Base-by-base conservation (phyloP, 2,329 filamentous ascomycete genomes). In the Lachnellula arida region DNA sequence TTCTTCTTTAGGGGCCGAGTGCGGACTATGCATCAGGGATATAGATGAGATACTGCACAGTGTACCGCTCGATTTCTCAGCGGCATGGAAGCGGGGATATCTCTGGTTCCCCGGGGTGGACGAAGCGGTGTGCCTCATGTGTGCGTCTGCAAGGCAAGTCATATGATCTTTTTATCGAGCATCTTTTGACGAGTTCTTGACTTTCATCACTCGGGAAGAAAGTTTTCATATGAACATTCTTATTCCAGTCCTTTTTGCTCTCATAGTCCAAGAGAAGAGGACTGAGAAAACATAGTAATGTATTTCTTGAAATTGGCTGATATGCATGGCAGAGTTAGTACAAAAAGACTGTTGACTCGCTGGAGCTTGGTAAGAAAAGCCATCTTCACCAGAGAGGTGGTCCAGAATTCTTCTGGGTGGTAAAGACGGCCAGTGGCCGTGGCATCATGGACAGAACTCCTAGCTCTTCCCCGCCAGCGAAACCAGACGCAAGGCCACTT, bases 11-110 rank as follows among this genome's bases (percentile, higher is more conserved):
- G 19, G 44, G 44, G 5, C 44, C 4, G 14, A 32, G 2, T 34
- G 19, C 35, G 47, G 40, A n/a, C 23, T 4, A 19, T 46, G 23
- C 32, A 28, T 39, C 43, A 53, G 42, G 46, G 46, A 54, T 54
- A 46, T 54, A 50, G 15, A 50, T 54, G 53, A 54, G 25, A 23
- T 43, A 43, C 49, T 23, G 23, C 39, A 28, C 49, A 54, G n/a
- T 28, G 23, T 43, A 43, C 49, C 35, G 25, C 28, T 40, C 39
- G 40, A 28, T 23, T 50, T 39, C 44, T 50, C 25, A 46, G 40
- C 46, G 46, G 46, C 43, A 37, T 54, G 46, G 37, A 49, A 34
- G 46, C 23, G 34, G 46, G 46, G 2, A 14, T 23, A 42, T 40
- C 14, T 40, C 15, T 40, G 37, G 37, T 32, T 32, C 28, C 28